Evolutionary conservation across 495 filamentous ascomycete species (phyloP).

Genomic region (Trichoderma erinaceum): DNA sequence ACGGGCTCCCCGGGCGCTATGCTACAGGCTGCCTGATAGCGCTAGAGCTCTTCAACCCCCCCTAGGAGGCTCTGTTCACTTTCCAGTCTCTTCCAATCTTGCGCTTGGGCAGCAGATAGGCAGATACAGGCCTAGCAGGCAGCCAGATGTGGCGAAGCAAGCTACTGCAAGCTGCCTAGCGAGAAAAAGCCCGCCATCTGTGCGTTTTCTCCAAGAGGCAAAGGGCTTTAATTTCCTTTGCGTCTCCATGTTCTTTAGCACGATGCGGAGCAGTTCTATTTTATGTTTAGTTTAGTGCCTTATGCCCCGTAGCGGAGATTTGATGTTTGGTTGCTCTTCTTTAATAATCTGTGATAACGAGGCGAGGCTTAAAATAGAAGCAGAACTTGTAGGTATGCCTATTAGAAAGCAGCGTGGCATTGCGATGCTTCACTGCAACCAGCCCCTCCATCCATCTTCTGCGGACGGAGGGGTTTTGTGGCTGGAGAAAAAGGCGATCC

Average conservation of each 20-base stretch:
- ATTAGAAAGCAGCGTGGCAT: no score
- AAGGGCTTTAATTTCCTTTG: neutral
- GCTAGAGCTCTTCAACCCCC: neutral
- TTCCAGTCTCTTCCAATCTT: neutral
- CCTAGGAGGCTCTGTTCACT: neutral
- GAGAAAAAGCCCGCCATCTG: neutral
- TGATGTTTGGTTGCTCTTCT: no score
- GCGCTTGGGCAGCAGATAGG: neutral
- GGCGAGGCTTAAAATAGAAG: no score
- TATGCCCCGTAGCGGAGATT: neutral
- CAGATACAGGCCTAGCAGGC: neutral
- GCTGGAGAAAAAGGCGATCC: no score
- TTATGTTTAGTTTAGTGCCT: slow-evolving; percentile 1
- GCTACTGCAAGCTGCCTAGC: neutral
- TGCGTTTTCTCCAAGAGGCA: neutral
- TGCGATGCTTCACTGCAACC: no score
- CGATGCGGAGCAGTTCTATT: slow-evolving; percentile 2
- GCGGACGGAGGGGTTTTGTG: no score
- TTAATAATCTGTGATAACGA: no score
- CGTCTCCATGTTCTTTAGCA: neutral
- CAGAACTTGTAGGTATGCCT: no score
- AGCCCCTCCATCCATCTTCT: no score
- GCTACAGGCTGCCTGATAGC: no score
- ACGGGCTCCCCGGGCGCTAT: slow-evolving; percentile 2
- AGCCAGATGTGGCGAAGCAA: slow-evolving; percentile 7